Evolutionary conservation across 225 moss, liverwort and hornwort genomes (phyloP).

Genomic region (Rhytidiadelphus loreus): DNA sequence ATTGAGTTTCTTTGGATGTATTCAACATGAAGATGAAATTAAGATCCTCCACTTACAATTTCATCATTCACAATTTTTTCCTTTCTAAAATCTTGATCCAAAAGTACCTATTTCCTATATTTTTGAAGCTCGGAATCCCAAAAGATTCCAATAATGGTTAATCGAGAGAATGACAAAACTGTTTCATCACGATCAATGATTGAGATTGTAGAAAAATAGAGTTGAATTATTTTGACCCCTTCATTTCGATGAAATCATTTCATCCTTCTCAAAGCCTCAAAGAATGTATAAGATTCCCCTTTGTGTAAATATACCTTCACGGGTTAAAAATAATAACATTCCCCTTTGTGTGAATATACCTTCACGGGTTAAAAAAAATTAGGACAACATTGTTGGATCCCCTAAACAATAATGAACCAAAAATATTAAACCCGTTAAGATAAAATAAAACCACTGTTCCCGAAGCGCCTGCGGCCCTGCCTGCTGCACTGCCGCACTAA

Average conservation of each 20-base stretch:
- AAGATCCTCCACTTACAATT: neutral
- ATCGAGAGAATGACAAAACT: accelerated
- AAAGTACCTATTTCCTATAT: neutral
- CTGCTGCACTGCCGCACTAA: neutral
- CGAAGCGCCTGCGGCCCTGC: neutral
- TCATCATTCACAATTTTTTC: neutral
- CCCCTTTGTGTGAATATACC: no score
- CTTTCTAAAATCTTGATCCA: neutral
- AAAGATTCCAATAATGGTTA: neutral
- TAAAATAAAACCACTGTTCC: neutral
- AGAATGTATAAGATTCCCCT: neutral
- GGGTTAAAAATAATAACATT: neutral
- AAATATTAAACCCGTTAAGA: no score
- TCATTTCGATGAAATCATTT: neutral
- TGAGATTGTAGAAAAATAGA: neutral
- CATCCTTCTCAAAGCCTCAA: neutral
- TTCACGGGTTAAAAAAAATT: neutral
- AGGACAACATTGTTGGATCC: neutral
- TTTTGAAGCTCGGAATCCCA: accelerated
- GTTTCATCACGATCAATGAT: neutral
- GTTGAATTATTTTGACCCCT: neutral
- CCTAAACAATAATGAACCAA: neutral
- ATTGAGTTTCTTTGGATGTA: accelerated
- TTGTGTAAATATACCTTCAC: neutral
- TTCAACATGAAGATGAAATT: neutral